phyloP scores from a whole-genome alignment of 805 yeast genomes.

The Millerago galiae region DNA sequence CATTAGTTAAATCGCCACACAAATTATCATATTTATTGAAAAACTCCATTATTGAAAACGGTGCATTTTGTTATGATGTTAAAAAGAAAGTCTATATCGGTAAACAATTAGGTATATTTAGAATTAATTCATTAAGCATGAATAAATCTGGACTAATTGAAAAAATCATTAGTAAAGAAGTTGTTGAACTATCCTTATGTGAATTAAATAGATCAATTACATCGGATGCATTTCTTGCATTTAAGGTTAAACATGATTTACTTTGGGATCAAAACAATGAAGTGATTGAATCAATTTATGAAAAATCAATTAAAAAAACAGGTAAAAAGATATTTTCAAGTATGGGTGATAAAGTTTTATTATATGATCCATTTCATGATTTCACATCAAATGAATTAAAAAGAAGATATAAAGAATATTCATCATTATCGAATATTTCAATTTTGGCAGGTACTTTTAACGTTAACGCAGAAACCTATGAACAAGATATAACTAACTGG shows the following conservation, averaged over 20 bases:
- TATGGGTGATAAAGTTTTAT: constrained; percentile 39
- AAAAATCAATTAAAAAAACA: constrained; percentile 27
- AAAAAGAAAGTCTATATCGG: constrained; percentile 52
- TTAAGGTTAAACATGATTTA: constrained; percentile 64
- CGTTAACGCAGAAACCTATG: constrained; percentile 62
- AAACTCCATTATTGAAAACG: constrained; percentile 69
- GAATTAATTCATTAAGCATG: constrained; percentile 84
- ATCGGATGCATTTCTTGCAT: constrained; percentile 28
- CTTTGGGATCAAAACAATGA: constrained; percentile 94
- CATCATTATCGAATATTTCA: constrained; percentile 51
- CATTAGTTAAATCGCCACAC: constrained; percentile 31
- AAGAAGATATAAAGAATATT: constrained; percentile 44
- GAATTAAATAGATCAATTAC: constrained; percentile 34
- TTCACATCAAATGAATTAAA: constrained; percentile 64
- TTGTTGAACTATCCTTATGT: constrained; percentile 37
- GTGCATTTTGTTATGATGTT: constrained; percentile 74
- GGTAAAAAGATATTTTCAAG: constrained; percentile 23
- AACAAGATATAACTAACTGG: constrained; percentile 67
- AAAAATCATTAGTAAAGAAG: constrained; percentile 64
- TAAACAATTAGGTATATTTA: constrained; percentile 84
- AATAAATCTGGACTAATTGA: constrained; percentile 78
- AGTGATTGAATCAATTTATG: constrained; percentile 74
- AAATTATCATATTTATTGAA: constrained; percentile 46
- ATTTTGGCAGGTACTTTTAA: constrained; percentile 85
- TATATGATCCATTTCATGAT: constrained; percentile 88